Conservation (phyloP, 2,329 filamentous ascomycete species). For the Dactylellina haptotyla region DNA sequence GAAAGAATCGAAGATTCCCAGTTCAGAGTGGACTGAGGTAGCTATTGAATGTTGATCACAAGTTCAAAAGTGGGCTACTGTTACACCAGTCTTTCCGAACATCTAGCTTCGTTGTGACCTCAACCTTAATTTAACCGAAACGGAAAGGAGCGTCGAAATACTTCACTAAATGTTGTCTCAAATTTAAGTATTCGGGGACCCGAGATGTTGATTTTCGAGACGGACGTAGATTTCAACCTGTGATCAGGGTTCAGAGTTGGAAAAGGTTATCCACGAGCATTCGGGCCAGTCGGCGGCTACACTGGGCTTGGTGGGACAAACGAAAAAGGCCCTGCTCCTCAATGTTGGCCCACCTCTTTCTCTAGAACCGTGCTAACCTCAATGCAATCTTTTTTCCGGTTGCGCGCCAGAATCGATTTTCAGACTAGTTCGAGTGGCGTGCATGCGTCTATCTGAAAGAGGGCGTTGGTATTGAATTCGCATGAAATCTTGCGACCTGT, state of each 20-base stretch:
- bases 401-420: conserved; percentile 23
- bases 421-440: conserved; percentile 32
- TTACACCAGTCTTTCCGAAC: conserved; percentile 43
- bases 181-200: conserved; percentile 12
- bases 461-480: conserved; percentile 10
- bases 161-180: conserved; percentile 34
- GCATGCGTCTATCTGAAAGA: conserved; percentile 45
- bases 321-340: background rate
- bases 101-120: conserved; percentile 2
- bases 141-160: conserved; percentile 32
- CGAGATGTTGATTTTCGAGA: background rate
- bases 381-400: conserved; percentile 15
- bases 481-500: background rate
- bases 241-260: conserved; percentile 8
- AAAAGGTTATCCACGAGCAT: background rate
- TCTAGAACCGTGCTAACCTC: conserved; percentile 17
- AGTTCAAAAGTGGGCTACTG: conserved; percentile 5
- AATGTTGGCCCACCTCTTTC: conserved; percentile 8
- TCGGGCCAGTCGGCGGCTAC: conserved; percentile 22
- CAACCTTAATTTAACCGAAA: conserved; percentile 53
- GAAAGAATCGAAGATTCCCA: background rate
- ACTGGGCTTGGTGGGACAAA: conserved; percentile 25
- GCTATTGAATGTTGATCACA: background rate
- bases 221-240: background rate
- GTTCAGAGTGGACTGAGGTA: no score